Evolutionary conservation across 208 protist genomes (phyloP), one percentile per base, ranked within the genome.

Genomic region (Herpetomonas tarakana): DNA sequence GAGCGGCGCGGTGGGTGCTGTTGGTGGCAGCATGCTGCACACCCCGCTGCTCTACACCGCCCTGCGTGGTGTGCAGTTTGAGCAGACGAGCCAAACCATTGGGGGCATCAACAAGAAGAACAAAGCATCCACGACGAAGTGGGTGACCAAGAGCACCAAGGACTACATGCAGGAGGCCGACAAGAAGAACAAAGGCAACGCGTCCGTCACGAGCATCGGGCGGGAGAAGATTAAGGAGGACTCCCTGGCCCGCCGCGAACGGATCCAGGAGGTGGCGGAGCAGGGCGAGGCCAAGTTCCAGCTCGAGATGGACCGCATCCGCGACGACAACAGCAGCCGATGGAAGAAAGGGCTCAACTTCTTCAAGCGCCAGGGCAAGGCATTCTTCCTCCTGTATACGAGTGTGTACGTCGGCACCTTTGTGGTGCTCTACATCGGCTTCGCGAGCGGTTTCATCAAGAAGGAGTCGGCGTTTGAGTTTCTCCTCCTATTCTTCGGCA

Each of bases 91-190:
- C 22, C 77, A 81, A 7, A 91, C 83, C 25, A 27, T 89, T 44
- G 29, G 60, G n/a, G 83, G 86, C 21, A 74, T 93, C 24, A 94
- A 94, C 71, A 86, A 71, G 54, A 62, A 61, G 22, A 76, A 81
- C 18, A 62, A 70, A 46, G 62, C 64, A 14, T 35, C 41, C 21
- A 22, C 67, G 49, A 70, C 54, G 35, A 71, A 70, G 25, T 94
- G 88, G 88, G 82, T 90, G 52, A 88, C 82, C 27, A 91, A 90
- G 69, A 91, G 84, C 58, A 94, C 88, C 26, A 91, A 90, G 69
- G 88, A 94, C 58, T 94, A 94, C 69, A 85, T 90, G 69, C 75
- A 58, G 22, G 88, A 94, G 66, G 74, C 65, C 9, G 80, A 91
- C 30, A 62, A 59, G 11, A 83, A 81, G 58, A 25, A 18, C 28